phyloP scores from a whole-genome alignment of 2,329 filamentous ascomycete genomes.

The Decorospora gaudefroyi region DNA sequence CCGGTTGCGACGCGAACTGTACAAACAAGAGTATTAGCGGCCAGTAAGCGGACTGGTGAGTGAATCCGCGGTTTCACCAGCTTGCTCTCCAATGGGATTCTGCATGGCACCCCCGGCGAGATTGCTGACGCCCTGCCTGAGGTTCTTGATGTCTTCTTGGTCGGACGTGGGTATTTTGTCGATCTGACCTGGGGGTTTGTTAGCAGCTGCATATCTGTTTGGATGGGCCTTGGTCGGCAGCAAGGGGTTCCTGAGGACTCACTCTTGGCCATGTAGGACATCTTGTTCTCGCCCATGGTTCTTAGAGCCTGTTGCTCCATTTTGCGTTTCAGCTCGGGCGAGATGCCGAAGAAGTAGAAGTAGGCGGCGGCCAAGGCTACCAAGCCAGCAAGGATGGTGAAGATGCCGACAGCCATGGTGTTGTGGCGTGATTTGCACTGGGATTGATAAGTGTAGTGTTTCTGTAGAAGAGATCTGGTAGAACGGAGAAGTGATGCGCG shows the following conservation, averaged over 20 bases:
- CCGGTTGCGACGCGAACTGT: slow-evolving; percentile 32
- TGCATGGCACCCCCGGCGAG: slow-evolving; percentile 41
- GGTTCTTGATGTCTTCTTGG: slow-evolving; percentile 44
- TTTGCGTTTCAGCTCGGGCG: slow-evolving; percentile 53
- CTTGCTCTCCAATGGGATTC: slow-evolving; percentile 46
- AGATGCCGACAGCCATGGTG: slow-evolving; percentile 37
- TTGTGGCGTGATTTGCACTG: slow-evolving; percentile 5
- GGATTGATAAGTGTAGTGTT: slow-evolving; percentile 5
- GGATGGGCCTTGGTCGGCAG: too few species aligned
- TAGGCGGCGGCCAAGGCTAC: slow-evolving; percentile 44
- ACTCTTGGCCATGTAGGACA: slow-evolving; percentile 50
- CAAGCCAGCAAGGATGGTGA: slow-evolving; percentile 42
- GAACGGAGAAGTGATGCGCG: slow-evolving; percentile 9
- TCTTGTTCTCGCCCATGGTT: slow-evolving; percentile 60
- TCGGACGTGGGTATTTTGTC: slow-evolving; percentile 48
- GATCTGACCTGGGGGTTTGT: slow-evolving; percentile 41
- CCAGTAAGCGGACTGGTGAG: slow-evolving; percentile 46
- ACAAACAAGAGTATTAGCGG: slow-evolving; percentile 37
- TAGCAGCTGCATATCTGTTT: too few species aligned
- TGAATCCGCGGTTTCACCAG: slow-evolving; percentile 45
- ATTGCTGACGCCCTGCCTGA: slow-evolving; percentile 46
- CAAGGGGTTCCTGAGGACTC: slow-evolving; percentile 1
- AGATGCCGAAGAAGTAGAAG: slow-evolving; percentile 56
- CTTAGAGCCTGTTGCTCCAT: slow-evolving; percentile 54
- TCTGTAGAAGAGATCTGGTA: slow-evolving; percentile 4